These are phyloP conservation scores for Apiospora arundinis DNA, from an alignment of 2,329 filamentous ascomycete genomes.

Conservation along the genomic window DNA sequence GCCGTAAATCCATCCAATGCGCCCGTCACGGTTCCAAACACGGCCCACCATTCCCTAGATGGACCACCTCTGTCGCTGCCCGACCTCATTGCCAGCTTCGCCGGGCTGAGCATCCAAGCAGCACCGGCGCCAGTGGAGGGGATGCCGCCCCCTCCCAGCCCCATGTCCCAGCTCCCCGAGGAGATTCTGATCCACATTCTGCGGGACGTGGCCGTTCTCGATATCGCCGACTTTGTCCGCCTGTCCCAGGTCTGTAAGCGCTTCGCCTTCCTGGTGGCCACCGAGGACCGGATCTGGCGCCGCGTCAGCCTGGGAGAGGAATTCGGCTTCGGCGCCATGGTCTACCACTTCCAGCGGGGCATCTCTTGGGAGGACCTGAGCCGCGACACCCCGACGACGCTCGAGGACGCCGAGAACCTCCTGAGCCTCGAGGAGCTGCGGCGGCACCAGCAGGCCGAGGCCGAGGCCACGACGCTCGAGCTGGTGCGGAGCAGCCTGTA, in stretches of 20 bases:
- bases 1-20: slow-evolving; percentile 48
- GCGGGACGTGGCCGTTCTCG: slow-evolving; percentile 71
- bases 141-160: slow-evolving; percentile 77
- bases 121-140: slow-evolving; percentile 74
- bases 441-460: slow-evolving; percentile 41
- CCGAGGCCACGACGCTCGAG: slow-evolving; percentile 45
- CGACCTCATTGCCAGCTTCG: slow-evolving; percentile 80
- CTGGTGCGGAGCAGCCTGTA: slow-evolving; percentile 53
- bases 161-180: slow-evolving; percentile 77
- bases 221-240: slow-evolving; percentile 79
- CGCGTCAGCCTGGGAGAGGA: slow-evolving; percentile 71
- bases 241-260: slow-evolving; percentile 84
- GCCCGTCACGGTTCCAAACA: slow-evolving; percentile 56
- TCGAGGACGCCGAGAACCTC: slow-evolving; percentile 38
- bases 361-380: slow-evolving; percentile 60
- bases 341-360: slow-evolving; percentile 75
- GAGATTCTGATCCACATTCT: slow-evolving; percentile 87
- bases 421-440: slow-evolving; percentile 47
- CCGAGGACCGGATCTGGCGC: slow-evolving; percentile 88
- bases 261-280: slow-evolving; percentile 82
- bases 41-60: slow-evolving; percentile 63
- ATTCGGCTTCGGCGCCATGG: slow-evolving; percentile 84
- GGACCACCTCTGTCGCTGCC: slow-evolving; percentile 60
- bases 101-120: slow-evolving; percentile 70
- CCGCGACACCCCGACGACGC: slow-evolving; percentile 30